Percentiles rank a stretch among this genome's conserved stretches.
Evolutionary conservation across 306 rosid species (phyloP).

Genomic region (Dryas octopetala): DNA sequence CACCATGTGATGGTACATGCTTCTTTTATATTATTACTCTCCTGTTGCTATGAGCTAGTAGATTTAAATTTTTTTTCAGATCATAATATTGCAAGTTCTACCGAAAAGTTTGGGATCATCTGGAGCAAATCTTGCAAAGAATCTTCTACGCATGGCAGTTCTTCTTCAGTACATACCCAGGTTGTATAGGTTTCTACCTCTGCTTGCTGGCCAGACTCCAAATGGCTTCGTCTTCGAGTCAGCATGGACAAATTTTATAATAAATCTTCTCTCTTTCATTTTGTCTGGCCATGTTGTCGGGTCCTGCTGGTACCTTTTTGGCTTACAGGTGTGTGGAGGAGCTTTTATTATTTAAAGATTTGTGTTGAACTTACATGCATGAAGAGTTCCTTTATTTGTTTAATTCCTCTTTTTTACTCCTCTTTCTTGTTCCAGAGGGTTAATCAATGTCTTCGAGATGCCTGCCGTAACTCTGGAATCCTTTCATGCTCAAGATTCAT

Average conservation of each 20-base stretch:
- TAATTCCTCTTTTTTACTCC: neutral
- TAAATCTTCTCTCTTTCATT: constrained; percentile 67
- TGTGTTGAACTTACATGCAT: neutral
- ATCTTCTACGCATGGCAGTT: constrained; percentile 54
- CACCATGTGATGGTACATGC: neutral
- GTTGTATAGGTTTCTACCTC: constrained; percentile 60
- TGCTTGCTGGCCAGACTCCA: constrained; percentile 65
- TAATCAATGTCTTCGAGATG: constrained; percentile 69
- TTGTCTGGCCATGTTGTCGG: constrained; percentile 76
- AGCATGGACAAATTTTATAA: constrained; percentile 70
- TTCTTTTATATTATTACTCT: neutral
- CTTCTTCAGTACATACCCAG: constrained; percentile 75
- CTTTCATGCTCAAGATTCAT: constrained; percentile 38
- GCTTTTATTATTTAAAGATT: neutral
- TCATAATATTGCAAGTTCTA: constrained; percentile 48
- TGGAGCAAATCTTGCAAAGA: constrained; percentile 73
- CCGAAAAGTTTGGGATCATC: constrained; percentile 50
- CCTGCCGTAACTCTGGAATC: constrained; percentile 29
- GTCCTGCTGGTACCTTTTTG: constrained; percentile 80
- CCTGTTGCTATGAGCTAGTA: neutral
- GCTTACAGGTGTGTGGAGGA: constrained; percentile 57
- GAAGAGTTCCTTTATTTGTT: neutral
- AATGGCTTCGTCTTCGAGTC: constrained; percentile 77
- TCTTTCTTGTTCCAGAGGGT: constrained; percentile 57
- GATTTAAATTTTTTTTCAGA: constrained; percentile 42